Conservation (phyloP, 495 filamentous ascomycete species). For the Diplogelasinospora grovesii region DNA sequence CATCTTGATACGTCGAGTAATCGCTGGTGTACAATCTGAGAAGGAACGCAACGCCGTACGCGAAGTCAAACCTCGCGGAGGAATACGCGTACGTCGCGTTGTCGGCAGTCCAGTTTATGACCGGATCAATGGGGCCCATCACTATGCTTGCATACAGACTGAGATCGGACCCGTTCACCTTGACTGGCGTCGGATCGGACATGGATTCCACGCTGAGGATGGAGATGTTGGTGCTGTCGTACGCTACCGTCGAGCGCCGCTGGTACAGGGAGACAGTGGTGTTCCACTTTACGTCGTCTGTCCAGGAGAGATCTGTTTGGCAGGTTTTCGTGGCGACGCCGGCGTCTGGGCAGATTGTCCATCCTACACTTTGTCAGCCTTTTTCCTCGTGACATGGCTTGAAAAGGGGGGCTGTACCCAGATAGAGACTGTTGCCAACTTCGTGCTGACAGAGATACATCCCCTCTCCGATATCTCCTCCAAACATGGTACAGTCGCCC, state of each 20-base stretch:
- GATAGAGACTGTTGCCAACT: slow-evolving; percentile 1
- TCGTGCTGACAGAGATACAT: slow-evolving; percentile 4
- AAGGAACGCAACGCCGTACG: slow-evolving; percentile 3
- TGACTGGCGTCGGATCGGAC: neutral
- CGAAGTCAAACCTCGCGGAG: slow-evolving; percentile 3
- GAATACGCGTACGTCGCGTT: slow-evolving; percentile 2
- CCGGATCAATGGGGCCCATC: neutral
- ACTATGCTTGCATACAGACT: slow-evolving; percentile 3
- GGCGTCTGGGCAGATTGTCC: slow-evolving; percentile 7
- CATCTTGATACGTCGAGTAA: slow-evolving; percentile 4
- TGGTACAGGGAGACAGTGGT: slow-evolving; percentile 8
- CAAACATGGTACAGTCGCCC: slow-evolving; percentile 5
- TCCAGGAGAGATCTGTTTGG: slow-evolving; percentile 2
- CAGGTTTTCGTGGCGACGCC: neutral
- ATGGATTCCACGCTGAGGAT: slow-evolving; percentile 7
- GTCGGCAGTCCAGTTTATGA: neutral
- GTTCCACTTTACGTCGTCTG: slow-evolving; percentile 4
- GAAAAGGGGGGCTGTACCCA: neutral
- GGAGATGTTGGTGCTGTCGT: slow-evolving; percentile 9
- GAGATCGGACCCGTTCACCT: neutral
- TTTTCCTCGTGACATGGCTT: too few species aligned
- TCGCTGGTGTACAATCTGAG: slow-evolving; percentile 4
- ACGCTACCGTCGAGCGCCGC: slow-evolving; percentile 4
- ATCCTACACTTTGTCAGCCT: slow-evolving; percentile 1
- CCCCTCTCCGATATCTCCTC: slow-evolving; percentile 2